Conservation (phyloP, 805 yeast species). For the Teunomyces stri region DNA sequence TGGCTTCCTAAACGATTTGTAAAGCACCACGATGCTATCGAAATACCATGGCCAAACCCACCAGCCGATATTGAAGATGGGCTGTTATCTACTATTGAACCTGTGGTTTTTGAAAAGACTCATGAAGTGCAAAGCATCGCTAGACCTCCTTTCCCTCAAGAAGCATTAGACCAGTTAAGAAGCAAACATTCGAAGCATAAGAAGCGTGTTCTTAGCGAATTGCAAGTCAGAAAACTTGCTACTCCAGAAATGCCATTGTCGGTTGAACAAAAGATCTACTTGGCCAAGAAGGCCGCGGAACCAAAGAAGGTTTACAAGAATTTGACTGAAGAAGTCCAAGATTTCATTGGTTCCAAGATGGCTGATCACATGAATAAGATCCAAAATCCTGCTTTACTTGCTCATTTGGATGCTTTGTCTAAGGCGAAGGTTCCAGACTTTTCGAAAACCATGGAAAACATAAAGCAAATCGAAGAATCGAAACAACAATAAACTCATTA, state of each 20-base stretch:
- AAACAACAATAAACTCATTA: neutral
- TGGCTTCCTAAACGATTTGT: slow-evolving; percentile 79
- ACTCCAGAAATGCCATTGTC: slow-evolving; percentile 80
- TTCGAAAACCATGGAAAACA: slow-evolving; percentile 23
- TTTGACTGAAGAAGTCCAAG: slow-evolving; percentile 53
- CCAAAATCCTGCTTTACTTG: slow-evolving; percentile 32
- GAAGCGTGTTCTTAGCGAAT: slow-evolving; percentile 49
- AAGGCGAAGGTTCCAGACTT: slow-evolving; percentile 27
- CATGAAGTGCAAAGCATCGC: slow-evolving; percentile 68
- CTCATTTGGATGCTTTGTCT: slow-evolving; percentile 41
- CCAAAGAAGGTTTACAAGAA: slow-evolving; percentile 34
- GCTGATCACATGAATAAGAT: slow-evolving; percentile 38
- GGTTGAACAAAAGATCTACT: slow-evolving; percentile 57
- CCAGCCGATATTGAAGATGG: slow-evolving; percentile 51
- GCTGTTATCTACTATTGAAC: slow-evolving; percentile 53
- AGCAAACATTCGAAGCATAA: slow-evolving; percentile 73
- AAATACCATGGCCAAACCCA: slow-evolving; percentile 90
- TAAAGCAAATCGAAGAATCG: slow-evolving; percentile 8
- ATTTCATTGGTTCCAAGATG: slow-evolving; percentile 51
- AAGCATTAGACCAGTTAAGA: slow-evolving; percentile 65
- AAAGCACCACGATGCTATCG: slow-evolving; percentile 61
- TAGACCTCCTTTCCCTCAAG: slow-evolving; percentile 66
- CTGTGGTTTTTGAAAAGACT: slow-evolving; percentile 65
- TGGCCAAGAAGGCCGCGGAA: slow-evolving; percentile 43
- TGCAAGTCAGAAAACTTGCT: slow-evolving; percentile 58